These are phyloP conservation scores for Botryotinia convoluta DNA, from an alignment of 2,329 filamentous ascomycete genomes.

Conservation along the genomic window DNA sequence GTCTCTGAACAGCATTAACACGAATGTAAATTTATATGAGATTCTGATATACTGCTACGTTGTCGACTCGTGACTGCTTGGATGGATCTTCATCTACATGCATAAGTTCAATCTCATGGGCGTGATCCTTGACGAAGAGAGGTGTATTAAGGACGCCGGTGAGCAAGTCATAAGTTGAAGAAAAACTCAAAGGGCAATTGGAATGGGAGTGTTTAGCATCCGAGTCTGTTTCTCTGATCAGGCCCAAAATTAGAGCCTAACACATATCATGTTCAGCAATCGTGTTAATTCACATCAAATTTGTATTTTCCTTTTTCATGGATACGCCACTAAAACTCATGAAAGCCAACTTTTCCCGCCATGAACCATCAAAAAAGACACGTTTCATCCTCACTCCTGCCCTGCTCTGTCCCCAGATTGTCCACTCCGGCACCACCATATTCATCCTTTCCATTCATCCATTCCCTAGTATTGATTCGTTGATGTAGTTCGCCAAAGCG, in stretches of 20 bases:
- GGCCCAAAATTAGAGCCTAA: not conserved
- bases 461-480: not conserved
- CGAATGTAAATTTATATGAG: not conserved
- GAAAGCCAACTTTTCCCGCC: constrained; percentile 6
- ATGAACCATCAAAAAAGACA: not conserved
- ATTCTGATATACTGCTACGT: not conserved
- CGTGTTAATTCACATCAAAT: not conserved
- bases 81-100: not conserved
- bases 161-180: not conserved
- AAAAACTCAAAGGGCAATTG: not conserved
- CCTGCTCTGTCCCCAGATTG: not conserved
- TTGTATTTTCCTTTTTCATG: constrained; percentile 1
- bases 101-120: not conserved
- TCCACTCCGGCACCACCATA: not conserved
- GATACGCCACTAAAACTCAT: constrained; percentile 1
- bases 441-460: not conserved
- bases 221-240: not conserved
- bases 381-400: not conserved
- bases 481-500: constrained; percentile 3
- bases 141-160: not conserved
- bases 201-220: not conserved
- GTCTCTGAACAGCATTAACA: not conserved
- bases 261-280: not conserved
- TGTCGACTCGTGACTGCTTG: not conserved
- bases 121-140: not conserved